A percentile compares a stretch with the other conserved stretches of the same genome.
These are phyloP conservation scores for Paulownia fortunei DNA, from an alignment of 257 asterid genomes.

Conservation along the genomic window DNA sequence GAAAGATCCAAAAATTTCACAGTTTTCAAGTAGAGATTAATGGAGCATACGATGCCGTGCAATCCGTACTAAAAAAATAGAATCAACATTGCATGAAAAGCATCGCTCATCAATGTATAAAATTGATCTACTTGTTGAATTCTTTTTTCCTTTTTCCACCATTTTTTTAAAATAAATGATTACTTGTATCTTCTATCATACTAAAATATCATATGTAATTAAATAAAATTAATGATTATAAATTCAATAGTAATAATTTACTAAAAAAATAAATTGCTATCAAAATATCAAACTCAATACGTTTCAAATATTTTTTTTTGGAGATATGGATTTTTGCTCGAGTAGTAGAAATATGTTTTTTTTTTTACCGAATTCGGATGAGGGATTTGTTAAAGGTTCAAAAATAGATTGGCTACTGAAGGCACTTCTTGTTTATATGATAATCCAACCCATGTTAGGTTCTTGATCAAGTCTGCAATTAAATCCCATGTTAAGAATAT, in stretches of 20 bases:
- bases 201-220: background rate
- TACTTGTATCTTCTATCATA: background rate
- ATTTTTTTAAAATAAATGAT: too few relatives aligned
- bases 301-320: too few relatives aligned
- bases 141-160: background rate
- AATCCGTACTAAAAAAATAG: slow-evolving; percentile 44
- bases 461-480: background rate
- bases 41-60: slow-evolving; percentile 44
- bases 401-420: too few relatives aligned
- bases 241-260: background rate
- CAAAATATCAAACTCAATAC: too few relatives aligned
- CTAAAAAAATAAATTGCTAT: too few relatives aligned
- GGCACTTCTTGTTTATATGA: too few relatives aligned
- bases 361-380: too few relatives aligned
- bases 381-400: too few relatives aligned
- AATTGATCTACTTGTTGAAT: background rate
- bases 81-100: slow-evolving; percentile 42
- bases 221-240: background rate
- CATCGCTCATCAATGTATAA: background rate
- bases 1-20: slow-evolving; percentile 31
- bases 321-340: too few relatives aligned
- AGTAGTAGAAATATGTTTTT: too few relatives aligned
- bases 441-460: background rate
- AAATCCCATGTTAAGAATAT: background rate
- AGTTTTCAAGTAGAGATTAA: slow-evolving; percentile 27